phyloP scores from a whole-genome alignment of 805 yeast genomes.

The Ogataea nitratoaversa region DNA sequence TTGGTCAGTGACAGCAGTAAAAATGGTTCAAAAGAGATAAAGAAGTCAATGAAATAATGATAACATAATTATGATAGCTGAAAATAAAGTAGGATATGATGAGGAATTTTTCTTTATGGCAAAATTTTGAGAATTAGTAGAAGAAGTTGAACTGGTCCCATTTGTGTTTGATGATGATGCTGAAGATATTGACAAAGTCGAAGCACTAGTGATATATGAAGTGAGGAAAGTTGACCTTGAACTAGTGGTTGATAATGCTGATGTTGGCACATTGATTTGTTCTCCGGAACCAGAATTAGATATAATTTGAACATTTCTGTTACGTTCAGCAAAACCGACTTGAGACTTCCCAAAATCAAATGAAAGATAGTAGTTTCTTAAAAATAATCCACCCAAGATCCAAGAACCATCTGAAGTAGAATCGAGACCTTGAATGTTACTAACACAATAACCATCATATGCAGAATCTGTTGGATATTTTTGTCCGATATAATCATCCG shows the following conservation, averaged over 20 bases:
- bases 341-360: slow-evolving; percentile 48
- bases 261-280: neutral
- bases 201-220: neutral
- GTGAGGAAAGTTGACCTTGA: neutral
- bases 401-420: slow-evolving; percentile 39
- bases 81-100: neutral
- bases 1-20: neutral
- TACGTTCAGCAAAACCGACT: slow-evolving; percentile 52
- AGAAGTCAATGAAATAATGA: neutral
- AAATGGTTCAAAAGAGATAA: slow-evolving; percentile 1
- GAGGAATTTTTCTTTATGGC: neutral
- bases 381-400: slow-evolving; percentile 63
- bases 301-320: slow-evolving; percentile 23
- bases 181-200: neutral
- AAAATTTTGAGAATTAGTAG: neutral
- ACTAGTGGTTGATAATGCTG: neutral
- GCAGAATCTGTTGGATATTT: slow-evolving; percentile 34
- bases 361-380: slow-evolving; percentile 51
- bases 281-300: neutral
- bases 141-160: neutral
- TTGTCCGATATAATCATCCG: slow-evolving; percentile 46
- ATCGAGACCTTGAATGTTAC: slow-evolving; percentile 58
- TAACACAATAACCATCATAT: slow-evolving; percentile 52
- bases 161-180: neutral
- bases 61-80: neutral